A percentile compares a stretch with the other conserved stretches of the same genome.
These are phyloP conservation scores for Fragaria nilgerrensis DNA, from an alignment of 306 rosid species.

Conservation along the genomic window DNA sequence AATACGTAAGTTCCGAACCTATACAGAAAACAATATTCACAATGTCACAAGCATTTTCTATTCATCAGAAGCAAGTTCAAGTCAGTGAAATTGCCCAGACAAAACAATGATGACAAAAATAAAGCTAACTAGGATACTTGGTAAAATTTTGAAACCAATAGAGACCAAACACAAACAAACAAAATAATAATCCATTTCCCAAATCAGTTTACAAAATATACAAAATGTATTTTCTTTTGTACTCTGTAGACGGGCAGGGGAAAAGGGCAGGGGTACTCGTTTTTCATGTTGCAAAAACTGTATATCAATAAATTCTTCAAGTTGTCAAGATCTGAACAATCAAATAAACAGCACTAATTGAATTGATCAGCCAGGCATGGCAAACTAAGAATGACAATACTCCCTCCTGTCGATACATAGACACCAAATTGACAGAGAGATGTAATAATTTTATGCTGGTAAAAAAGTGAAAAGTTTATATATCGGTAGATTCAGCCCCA, in stretches of 20 bases:
- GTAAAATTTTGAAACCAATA: background rate
- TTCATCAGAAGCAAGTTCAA: background rate
- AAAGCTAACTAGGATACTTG: background rate
- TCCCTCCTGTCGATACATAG: background rate
- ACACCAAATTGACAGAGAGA: background rate
- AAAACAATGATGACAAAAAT: background rate
- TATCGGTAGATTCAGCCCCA: background rate
- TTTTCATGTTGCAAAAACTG: background rate
- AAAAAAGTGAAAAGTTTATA: background rate
- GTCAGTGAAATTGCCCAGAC: background rate
- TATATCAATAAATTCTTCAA: background rate
- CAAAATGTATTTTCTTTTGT: background rate
- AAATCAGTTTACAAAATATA: background rate
- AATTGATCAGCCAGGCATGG: background rate
- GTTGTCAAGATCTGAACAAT: background rate
- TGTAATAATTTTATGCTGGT: too few species aligned
- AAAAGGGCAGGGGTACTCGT: background rate
- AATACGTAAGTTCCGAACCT: slow-evolving; percentile 82
- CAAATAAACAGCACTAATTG: background rate
- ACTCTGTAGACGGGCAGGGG: background rate
- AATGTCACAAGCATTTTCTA: background rate
- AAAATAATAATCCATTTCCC: background rate
- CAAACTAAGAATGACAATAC: background rate
- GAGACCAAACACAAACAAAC: background rate
- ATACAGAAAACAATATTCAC: slow-evolving; percentile 23